Conservation (phyloP, 2,329 filamentous ascomycete genomes). For the Hirsutella thompsonii region DNA sequence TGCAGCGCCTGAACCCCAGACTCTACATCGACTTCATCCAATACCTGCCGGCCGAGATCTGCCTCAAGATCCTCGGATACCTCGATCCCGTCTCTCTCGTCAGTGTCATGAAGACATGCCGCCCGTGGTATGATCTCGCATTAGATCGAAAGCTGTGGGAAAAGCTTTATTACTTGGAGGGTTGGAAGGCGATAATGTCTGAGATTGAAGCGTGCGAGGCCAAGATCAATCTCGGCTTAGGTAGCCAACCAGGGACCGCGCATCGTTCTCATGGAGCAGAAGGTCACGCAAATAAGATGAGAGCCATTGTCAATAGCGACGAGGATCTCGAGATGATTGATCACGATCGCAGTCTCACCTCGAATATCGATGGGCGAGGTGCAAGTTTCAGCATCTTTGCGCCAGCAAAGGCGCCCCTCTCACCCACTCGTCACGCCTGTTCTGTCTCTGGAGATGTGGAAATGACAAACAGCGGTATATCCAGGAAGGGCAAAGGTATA, state of each 20-base stretch:
- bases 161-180: conserved; percentile 68
- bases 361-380: conserved; percentile 10
- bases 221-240: conserved; percentile 33
- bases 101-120: conserved; percentile 64
- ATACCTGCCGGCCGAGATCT: conserved; percentile 80
- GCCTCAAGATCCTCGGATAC: conserved; percentile 76
- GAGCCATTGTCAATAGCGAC: conserved; percentile 35
- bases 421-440: conserved; percentile 12
- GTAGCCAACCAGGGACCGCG: conserved; percentile 24
- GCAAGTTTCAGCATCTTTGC: conserved; percentile 20
- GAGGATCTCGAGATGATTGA: conserved; percentile 37
- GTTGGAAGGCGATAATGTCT: conserved; percentile 60
- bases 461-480: conserved; percentile 11
- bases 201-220: conserved; percentile 58
- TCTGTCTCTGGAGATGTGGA: conserved; percentile 17
- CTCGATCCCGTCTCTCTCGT: conserved; percentile 73
- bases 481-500: conserved; percentile 14
- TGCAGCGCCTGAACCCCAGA: conserved; percentile 66
- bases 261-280: conserved; percentile 32
- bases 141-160: conserved; percentile 82
- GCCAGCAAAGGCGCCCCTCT: conserved; percentile 18
- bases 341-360: conserved; percentile 13
- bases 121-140: conserved; percentile 69
- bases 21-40: conserved; percentile 88
- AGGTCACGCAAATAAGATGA: conserved; percentile 40